Percentiles rank a stretch among this genome's conserved stretches.
Evolutionary conservation across 2,329 filamentous ascomycete species (phyloP).

Genomic region (Talaromyces pinophilus): DNA sequence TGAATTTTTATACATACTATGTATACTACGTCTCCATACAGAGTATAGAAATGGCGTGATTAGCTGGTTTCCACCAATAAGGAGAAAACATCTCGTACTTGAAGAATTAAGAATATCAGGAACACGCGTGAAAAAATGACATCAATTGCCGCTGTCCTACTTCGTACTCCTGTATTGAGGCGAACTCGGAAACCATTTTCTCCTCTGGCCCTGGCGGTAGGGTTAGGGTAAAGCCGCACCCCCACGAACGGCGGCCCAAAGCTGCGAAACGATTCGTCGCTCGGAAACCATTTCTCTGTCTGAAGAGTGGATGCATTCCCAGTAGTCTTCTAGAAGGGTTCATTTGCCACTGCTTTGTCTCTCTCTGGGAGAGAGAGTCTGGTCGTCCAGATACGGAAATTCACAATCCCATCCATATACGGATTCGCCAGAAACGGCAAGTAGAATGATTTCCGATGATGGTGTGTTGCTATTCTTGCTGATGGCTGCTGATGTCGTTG

Average conservation of each 20-base stretch:
- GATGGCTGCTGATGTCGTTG: not conserved
- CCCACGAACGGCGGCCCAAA: not conserved
- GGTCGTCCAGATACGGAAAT: not conserved
- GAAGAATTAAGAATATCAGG: not conserved
- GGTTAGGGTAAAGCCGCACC: constrained; percentile 3
- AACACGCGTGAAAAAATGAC: not conserved
- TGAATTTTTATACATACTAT: too few species aligned
- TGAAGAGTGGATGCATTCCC: not conserved
- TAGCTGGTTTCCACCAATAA: constrained; percentile 4
- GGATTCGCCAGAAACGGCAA: not conserved
- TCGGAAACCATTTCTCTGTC: constrained; percentile 25
- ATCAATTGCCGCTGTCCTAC: not conserved
- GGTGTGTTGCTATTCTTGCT: not conserved
- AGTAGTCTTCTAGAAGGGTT: not conserved
- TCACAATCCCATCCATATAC: not conserved
- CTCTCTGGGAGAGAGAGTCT: too few species aligned
- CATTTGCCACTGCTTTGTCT: not conserved
- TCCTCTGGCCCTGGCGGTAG: not conserved
- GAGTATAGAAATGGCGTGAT: not conserved
- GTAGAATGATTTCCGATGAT: not conserved
- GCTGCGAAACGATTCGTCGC: constrained; percentile 14
- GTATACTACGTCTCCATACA: not conserved
- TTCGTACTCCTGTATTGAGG: not conserved
- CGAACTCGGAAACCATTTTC: constrained; percentile 16
- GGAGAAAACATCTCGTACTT: not conserved